These are phyloP conservation scores for Colletotrichum aenigma DNA, from an alignment of 2,329 filamentous ascomycete species.

Conservation along the genomic window DNA sequence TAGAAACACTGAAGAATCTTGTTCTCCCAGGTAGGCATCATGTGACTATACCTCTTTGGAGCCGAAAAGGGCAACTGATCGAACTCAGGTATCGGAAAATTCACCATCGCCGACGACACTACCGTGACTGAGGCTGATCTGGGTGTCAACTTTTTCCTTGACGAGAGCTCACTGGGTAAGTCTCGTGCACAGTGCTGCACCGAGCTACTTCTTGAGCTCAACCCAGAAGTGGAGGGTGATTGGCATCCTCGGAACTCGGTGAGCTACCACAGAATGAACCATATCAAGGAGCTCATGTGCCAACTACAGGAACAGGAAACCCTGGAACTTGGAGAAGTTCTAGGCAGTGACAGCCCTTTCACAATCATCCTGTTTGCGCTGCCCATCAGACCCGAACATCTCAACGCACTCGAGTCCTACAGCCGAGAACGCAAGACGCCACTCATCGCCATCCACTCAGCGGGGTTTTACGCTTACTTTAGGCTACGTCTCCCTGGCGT, in stretches of 20 bases:
- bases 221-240: conserved; percentile 86
- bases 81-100: conserved; percentile 77
- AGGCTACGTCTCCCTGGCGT: conserved; percentile 77
- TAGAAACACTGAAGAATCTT: conserved; percentile 96
- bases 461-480: conserved; percentile 91
- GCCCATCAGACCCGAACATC: conserved; percentile 48
- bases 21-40: conserved; percentile 74
- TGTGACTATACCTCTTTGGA: not conserved
- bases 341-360: conserved; percentile 46
- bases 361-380: conserved; percentile 61
- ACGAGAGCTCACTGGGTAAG: conserved; percentile 76
- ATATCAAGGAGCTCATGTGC: not conserved
- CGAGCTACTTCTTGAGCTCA: conserved; percentile 82
- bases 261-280: conserved; percentile 27
- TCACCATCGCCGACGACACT: conserved; percentile 86
- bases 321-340: conserved; percentile 43
- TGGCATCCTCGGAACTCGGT: conserved; percentile 62
- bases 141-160: conserved; percentile 96
- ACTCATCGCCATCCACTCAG: conserved; percentile 82
- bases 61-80: conserved; percentile 23
- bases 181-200: conserved; percentile 80
- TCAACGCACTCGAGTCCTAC: conserved; percentile 52
- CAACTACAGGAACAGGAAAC: conserved; percentile 23
- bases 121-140: conserved; percentile 82
- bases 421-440: conserved; percentile 67